Base-by-base conservation (phyloP, 2,329 filamentous ascomycete species). In the Fusarium multiceps region DNA sequence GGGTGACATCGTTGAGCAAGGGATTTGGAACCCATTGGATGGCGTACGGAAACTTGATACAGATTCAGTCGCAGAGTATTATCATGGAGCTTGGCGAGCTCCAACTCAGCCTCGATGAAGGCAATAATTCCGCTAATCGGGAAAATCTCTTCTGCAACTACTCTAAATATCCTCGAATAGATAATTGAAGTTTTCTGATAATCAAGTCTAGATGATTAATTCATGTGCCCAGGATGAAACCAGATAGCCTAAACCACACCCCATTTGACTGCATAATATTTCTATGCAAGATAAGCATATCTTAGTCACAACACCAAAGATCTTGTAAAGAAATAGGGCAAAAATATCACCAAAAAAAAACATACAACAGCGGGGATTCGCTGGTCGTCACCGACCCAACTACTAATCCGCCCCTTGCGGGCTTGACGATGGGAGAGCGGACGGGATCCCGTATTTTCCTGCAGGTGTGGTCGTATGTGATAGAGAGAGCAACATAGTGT, bases 361-460 rank as follows among this genome's bases (percentile, higher is more conserved):
- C 55, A 61, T 69, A 69, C 50, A 68, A 65, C 65, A 68, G 50
- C 42, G 28, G 55, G 65, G 27, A 69, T 68, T 60, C 59, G 45
- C 66, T 63, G 41, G 57, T 55, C 34, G 57, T 62, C 47, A 62
- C 57, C 41, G 41, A 55, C 27, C 56, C 47, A 61, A 54, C 59
- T 61, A 62, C 59, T 62, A 53, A 61, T 61, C 55, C 32, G 27
- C 55, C 59, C 65, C 53, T 67, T 59, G 54, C 59, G 63, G 54
- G 62, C 54, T 68, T 68, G 59, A 68, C 64, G 51, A 55, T 30
- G 55, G 55, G 66, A 68, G 59, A 68, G 64, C 66, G 42, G 50
- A 68, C 59, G 65, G 59, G 65, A 64, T 68, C 65, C 65, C 54
- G 64, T 68, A 59, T 68, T 68, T 48, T 64, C 60, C 53, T 48